Conservation (phyloP, 129 eudicot genomes). For the Glebionis coronaria region DNA sequence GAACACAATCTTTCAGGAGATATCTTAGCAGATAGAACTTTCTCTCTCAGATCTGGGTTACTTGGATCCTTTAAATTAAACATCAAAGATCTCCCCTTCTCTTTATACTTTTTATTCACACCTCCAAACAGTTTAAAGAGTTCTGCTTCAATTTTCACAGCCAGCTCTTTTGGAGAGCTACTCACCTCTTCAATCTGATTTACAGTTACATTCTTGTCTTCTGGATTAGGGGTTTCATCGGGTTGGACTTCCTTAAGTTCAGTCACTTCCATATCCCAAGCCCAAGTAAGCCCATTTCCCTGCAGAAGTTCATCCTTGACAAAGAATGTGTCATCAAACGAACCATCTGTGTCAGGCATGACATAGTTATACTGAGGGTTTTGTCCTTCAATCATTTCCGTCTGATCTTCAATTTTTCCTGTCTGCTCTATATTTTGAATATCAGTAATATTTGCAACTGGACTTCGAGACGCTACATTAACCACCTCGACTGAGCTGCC, state of each 20-base stretch:
- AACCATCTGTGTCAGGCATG: conserved; percentile 48
- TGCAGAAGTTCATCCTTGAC: conserved; percentile 80
- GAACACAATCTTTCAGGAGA: conserved; percentile 81
- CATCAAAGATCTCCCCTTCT: conserved; percentile 80
- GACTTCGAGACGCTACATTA: not conserved
- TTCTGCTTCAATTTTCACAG: conserved; percentile 58
- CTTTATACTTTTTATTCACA: conserved; percentile 84
- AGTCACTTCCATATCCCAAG: conserved; percentile 45
- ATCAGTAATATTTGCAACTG: not conserved
- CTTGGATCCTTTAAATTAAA: conserved; percentile 80
- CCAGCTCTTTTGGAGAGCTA: conserved; percentile 50
- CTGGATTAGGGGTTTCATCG: conserved; percentile 1
- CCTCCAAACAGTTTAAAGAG: conserved; percentile 80
- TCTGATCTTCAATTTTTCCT: no score
- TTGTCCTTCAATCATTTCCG: conserved; percentile 16
- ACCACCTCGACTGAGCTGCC: conserved; percentile 16
- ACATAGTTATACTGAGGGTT: conserved; percentile 40
- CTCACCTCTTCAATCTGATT: conserved; percentile 11
- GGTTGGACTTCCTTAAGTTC: conserved; percentile 5
- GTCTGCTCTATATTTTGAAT: no score
- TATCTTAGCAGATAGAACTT: conserved; percentile 73
- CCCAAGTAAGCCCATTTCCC: conserved; percentile 92
- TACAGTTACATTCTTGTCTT: conserved; percentile 4
- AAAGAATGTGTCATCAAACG: conserved; percentile 55
- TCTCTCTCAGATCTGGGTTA: conserved; percentile 81